Percentiles rank a stretch among this genome's conserved stretches.
phyloP scores from a whole-genome alignment of 768 basidiomycete species.

The Trametopsis cervina region DNA sequence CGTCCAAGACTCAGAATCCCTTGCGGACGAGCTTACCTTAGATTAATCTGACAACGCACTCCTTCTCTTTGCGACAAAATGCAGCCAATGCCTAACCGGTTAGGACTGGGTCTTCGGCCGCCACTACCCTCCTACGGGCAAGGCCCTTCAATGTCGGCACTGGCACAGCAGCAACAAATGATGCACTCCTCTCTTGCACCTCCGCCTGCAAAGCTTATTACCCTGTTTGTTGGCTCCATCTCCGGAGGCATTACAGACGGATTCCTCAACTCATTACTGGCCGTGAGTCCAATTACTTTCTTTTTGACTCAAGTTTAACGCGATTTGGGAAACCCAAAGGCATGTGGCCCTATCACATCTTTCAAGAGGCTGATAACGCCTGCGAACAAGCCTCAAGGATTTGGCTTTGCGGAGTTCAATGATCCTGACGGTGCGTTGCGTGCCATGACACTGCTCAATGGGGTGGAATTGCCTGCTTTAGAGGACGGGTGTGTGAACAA shows the following conservation, averaged over 20 bases:
- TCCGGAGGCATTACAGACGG: constrained; percentile 85
- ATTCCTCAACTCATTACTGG: constrained; percentile 72
- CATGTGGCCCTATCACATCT: constrained; percentile 83
- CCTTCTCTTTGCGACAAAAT: constrained; percentile 26
- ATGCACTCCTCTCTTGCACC: constrained; percentile 50
- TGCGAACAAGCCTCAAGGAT: constrained; percentile 90
- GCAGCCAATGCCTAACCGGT: constrained; percentile 66
- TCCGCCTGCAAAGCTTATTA: constrained; percentile 67
- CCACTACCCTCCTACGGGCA: constrained; percentile 85
- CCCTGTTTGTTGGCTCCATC: constrained; percentile 91
- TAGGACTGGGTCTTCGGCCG: constrained; percentile 85
- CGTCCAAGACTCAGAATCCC: too few relatives aligned
- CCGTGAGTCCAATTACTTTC: constrained; percentile 42
- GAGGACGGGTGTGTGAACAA: constrained; percentile 57
- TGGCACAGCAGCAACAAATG: constrained; percentile 77
- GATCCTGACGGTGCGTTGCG: constrained; percentile 88
- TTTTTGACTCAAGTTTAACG: neutral
- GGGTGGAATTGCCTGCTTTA: constrained; percentile 54
- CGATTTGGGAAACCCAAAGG: constrained; percentile 37
- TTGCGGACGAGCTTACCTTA: too few relatives aligned
- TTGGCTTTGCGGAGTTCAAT: constrained; percentile 95
- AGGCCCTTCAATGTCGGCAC: constrained; percentile 86
- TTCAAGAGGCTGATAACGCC: constrained; percentile 93
- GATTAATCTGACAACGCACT: too few relatives aligned
- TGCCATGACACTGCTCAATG: constrained; percentile 58